A percentile compares a stretch with the other conserved stretches of the same genome.
These are phyloP conservation scores for Echinochloa phyllopogon DNA, from an alignment of 176 grass and related monocot genomes.

Conservation along the genomic window DNA sequence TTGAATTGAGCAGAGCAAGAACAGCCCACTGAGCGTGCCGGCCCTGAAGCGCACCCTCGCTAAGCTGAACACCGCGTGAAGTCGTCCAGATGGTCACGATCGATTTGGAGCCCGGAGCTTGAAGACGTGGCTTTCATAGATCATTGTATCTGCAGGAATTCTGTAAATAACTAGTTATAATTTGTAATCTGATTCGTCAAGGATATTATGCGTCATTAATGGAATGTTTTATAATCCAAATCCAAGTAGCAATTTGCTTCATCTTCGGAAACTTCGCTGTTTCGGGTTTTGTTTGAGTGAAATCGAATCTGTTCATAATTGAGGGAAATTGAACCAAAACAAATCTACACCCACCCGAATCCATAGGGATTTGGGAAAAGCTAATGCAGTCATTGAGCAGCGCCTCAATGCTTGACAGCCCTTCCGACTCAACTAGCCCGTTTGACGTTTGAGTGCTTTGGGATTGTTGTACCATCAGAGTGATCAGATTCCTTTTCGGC, in stretches of 20 bases:
- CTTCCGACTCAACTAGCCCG: too few species aligned
- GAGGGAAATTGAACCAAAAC: too few species aligned
- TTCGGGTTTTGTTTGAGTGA: too few species aligned
- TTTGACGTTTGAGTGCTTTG: too few species aligned
- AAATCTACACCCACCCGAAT: too few species aligned
- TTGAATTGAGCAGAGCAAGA: conserved; percentile 72
- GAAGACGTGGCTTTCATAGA: conserved; percentile 24
- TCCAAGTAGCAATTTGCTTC: background rate
- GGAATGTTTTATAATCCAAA: background rate
- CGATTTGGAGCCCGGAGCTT: conserved; percentile 36
- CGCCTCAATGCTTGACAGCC: too few species aligned
- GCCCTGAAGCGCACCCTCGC: conserved; percentile 66
- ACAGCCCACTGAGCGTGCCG: conserved; percentile 70
- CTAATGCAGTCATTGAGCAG: too few species aligned
- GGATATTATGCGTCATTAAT: conserved; percentile 4
- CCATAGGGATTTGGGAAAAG: too few species aligned
- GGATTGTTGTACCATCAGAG: too few species aligned
- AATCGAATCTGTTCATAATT: too few species aligned
- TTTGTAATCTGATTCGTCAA: conserved; percentile 32
- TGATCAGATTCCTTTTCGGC: too few species aligned
- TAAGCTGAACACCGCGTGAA: conserved; percentile 45
- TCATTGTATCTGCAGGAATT: conserved; percentile 19
- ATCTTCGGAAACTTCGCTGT: background rate
- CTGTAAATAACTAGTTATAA: conserved; percentile 49
- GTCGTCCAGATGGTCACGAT: background rate